phyloP scores from a whole-genome alignment of 2,329 filamentous ascomycete genomes.

The Sporothrix humicola region DNA sequence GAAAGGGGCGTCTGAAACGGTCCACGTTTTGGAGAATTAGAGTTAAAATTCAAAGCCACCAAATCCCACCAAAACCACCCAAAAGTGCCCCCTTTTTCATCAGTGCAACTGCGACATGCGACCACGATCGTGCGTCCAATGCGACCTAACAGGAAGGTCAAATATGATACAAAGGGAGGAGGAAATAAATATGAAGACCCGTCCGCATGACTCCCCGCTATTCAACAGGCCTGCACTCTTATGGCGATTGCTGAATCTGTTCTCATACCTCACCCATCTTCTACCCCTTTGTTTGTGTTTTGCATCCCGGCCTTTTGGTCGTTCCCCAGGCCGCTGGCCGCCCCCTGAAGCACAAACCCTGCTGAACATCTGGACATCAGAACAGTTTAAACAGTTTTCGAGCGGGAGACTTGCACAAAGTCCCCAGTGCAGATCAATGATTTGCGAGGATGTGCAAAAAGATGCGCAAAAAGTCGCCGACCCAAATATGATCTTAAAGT shows the following conservation, averaged over 20 bases:
- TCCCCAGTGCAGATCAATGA: slow-evolving; percentile 21
- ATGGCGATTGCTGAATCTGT: not conserved
- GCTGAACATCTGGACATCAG: not conserved
- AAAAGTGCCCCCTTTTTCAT: too few relatives aligned
- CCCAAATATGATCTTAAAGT: too few relatives aligned
- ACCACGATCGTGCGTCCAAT: slow-evolving; percentile 2
- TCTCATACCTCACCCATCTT: not conserved
- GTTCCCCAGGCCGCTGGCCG: not conserved
- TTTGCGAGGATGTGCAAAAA: slow-evolving; percentile 1
- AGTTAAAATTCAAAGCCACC: slow-evolving; percentile 15
- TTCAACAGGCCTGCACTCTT: not conserved
- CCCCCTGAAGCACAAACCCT: not conserved
- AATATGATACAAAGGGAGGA: not conserved
- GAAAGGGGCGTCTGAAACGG: slow-evolving; percentile 26
- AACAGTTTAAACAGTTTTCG: too few relatives aligned
- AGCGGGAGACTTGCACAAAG: not conserved
- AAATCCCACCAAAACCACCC: too few relatives aligned
- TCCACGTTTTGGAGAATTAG: slow-evolving; percentile 23
- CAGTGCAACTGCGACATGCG: not conserved
- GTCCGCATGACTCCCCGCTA: not conserved
- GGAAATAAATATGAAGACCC: not conserved
- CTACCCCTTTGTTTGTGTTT: slow-evolving; percentile 6
- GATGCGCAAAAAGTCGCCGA: too few relatives aligned
- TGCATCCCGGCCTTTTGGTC: not conserved
- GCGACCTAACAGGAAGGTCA: not conserved